Evolutionary conservation across 2,329 filamentous ascomycete genomes (phyloP).

Genomic region (Apiospora kogelbergensis): DNA sequence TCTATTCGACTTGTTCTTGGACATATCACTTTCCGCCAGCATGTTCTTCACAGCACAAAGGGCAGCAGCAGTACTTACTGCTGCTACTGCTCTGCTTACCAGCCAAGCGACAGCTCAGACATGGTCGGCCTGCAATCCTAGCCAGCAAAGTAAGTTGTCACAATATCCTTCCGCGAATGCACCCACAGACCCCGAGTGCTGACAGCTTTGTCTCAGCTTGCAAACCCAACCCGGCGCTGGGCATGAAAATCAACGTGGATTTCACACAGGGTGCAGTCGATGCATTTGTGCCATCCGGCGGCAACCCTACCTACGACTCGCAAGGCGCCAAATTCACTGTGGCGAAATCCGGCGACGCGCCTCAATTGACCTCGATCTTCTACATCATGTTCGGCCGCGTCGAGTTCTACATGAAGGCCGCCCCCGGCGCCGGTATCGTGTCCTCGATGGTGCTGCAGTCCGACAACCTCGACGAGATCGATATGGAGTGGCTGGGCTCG

Average conservation of each 20-base stretch:
- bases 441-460: constrained; percentile 90
- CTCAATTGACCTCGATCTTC: constrained; percentile 85
- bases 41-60: constrained; percentile 9
- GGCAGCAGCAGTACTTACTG: background rate
- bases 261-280: constrained; percentile 77
- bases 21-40: background rate
- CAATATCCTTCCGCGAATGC: background rate
- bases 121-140: constrained; percentile 4
- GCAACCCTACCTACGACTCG: constrained; percentile 69
- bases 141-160: constrained; percentile 9
- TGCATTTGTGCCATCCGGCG: constrained; percentile 70
- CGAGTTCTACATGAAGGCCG: constrained; percentile 80
- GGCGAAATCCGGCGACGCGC: constrained; percentile 73
- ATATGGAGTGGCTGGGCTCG: constrained; percentile 92
- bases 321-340: constrained; percentile 85
- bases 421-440: constrained; percentile 87
- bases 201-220: constrained; percentile 52
- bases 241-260: constrained; percentile 79
- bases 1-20: background rate
- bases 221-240: constrained; percentile 75
- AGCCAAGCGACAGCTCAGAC: constrained; percentile 1
- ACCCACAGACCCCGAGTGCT: background rate
- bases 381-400: constrained; percentile 99
- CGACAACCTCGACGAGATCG: constrained; percentile 91
- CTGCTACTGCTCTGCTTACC: background rate